Base-by-base conservation (phyloP, 768 basidiomycete species). In the Tephrocybe sp. region DNA sequence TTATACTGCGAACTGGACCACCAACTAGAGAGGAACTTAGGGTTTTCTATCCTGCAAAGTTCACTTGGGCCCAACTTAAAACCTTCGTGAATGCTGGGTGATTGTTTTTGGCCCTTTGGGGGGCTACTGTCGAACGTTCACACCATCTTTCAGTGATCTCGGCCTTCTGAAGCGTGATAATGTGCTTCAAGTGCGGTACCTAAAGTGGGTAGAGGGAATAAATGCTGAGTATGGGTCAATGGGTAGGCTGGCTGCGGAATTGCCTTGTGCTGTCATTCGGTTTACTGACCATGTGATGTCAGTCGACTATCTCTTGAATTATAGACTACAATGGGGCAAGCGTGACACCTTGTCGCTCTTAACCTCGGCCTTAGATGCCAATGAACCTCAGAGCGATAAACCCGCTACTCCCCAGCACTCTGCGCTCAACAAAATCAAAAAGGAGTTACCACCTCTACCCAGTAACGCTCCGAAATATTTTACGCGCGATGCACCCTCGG, bases 11-110 rank as follows among this genome's bases (percentile, higher is more conserved):
- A 10, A 73, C 71, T n/a, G 88, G 89, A 0, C 83, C 75, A 18
- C 90, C 90, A 11, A 88, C 87, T 1, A 69, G 65, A 32, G 83
- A 84, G 45, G 90, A 92, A 58, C 67, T 92, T 5, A 64, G 81
- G 7, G 74, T 68, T 1, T 69, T 88, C 62, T 92, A 92, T 61
- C 89, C 89, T 12, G 75, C 85, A 4, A 83, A 79, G 55, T 90
- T 90, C 57, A 87, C 88, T 0, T 92, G 88, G 86, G 56, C 66
- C 8, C 83, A 92, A 62, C 69, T 92, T 23, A 90, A 84, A 69
- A 77, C 81, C 3, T 90, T 92, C 56, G 75, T 92, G 43, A 88
- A 85, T 62, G 88, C 89, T 50, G 89, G 89, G 88, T 88, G 64
- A 37, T 73, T 62, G 6, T 44, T 18, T n/a, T 33, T 23, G 7